A percentile compares a stretch with the other conserved stretches of the same genome.
These are phyloP conservation scores for Taphrina confusa DNA, from an alignment of 1,139 yeast species.

Conservation along the genomic window DNA sequence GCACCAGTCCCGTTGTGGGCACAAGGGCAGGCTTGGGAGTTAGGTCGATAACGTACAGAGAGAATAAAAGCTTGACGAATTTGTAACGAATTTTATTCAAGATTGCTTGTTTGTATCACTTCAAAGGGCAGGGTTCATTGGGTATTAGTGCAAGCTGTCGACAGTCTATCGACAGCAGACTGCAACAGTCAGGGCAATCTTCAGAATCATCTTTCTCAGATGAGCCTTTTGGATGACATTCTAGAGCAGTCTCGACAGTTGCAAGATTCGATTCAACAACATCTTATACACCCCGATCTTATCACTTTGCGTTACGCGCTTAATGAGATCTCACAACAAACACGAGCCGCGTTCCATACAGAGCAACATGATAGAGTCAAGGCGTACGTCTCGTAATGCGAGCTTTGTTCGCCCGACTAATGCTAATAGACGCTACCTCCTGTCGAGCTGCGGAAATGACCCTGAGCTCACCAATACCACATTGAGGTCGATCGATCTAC, in stretches of 20 bases:
- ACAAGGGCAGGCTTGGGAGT: too few species aligned
- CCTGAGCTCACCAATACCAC: conserved; percentile 83
- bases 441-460: conserved; percentile 86
- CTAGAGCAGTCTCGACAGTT: conserved; percentile 2
- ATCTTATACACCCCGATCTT: conserved; percentile 14
- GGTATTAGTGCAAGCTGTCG: too few species aligned
- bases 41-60: too few species aligned
- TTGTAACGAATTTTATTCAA: too few species aligned
- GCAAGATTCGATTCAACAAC: neutral
- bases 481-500: conserved; percentile 45
- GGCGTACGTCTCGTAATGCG: conserved; percentile 1
- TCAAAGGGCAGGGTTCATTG: too few species aligned
- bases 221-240: conserved; percentile 5
- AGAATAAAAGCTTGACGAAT: too few species aligned
- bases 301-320: neutral
- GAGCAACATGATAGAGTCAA: neutral
- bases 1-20: too few species aligned
- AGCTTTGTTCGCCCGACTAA: neutral
- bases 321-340: conserved; percentile 6
- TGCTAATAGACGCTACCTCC: conserved; percentile 59
- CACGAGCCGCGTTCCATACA: neutral
- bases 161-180: too few species aligned
- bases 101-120: too few species aligned
- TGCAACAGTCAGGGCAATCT: too few species aligned
- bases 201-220: too few species aligned